Evolutionary conservation across 2,329 filamentous ascomycete genomes (phyloP).

Genomic region (Lasiodiplodia theobromae): DNA sequence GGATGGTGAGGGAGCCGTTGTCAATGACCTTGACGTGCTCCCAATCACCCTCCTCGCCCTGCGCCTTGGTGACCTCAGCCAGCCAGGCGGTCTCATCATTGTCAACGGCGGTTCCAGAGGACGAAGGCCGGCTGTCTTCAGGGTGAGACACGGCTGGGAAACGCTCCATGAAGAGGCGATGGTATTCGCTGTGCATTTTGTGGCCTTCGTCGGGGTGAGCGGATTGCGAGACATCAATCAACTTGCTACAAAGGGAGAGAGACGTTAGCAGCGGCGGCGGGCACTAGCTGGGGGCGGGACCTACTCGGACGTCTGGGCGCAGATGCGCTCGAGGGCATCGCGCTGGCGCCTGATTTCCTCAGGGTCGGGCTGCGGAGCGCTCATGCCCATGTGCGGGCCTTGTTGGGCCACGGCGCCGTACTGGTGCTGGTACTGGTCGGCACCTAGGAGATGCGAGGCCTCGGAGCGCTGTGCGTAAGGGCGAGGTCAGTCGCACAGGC

Average conservation of each 20-base stretch:
- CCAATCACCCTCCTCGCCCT: slow-evolving; percentile 40
- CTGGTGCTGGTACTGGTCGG: slow-evolving; percentile 51
- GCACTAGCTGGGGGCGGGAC: slow-evolving; percentile 32
- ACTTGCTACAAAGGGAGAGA: slow-evolving; percentile 50
- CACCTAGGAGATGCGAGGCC: slow-evolving; percentile 54
- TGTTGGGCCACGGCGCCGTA: slow-evolving; percentile 51
- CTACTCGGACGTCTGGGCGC: slow-evolving; percentile 57
- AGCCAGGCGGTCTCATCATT: slow-evolving; percentile 31
- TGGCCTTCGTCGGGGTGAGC: slow-evolving; percentile 47
- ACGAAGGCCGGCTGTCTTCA: slow-evolving; percentile 30
- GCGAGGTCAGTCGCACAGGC: slow-evolving; percentile 24
- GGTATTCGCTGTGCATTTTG: slow-evolving; percentile 48
- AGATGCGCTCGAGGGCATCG: slow-evolving; percentile 57
- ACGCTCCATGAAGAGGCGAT: slow-evolving; percentile 51
- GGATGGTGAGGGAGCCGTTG: slow-evolving; percentile 46
- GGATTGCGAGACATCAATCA: slow-evolving; percentile 57
- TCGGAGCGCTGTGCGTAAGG: slow-evolving; percentile 50
- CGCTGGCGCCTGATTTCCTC: slow-evolving; percentile 57
- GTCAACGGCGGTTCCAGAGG: slow-evolving; percentile 25
- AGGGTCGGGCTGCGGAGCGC: slow-evolving; percentile 53
- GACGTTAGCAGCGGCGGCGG: slow-evolving; percentile 4
- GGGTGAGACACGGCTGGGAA: slow-evolving; percentile 38
- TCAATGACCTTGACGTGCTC: slow-evolving; percentile 42
- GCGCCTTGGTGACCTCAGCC: slow-evolving; percentile 39
- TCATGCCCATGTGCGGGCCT: slow-evolving; percentile 43